Evolutionary conservation across 345 rosid species (phyloP).

Genomic region (Erodium maritimum): DNA sequence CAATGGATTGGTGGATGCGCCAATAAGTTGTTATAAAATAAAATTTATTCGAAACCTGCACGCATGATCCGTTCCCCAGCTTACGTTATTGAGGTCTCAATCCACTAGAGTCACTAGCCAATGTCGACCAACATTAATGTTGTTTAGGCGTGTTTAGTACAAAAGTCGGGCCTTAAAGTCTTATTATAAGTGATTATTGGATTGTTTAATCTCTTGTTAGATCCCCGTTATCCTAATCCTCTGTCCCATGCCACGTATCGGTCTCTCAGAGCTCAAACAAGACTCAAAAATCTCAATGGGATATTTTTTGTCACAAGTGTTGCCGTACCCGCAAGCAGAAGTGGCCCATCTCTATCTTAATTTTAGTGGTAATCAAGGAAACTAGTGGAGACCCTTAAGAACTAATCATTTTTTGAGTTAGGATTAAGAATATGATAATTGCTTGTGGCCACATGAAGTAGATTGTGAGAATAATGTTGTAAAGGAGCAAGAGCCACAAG

Average conservation of each 20-base stretch:
- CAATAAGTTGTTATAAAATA: not conserved
- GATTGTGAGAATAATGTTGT: too few species aligned
- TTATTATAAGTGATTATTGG: not conserved
- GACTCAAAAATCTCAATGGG: too few species aligned
- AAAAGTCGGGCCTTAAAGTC: not conserved
- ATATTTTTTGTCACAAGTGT: too few species aligned
- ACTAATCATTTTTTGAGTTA: too few species aligned
- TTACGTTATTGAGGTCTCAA: not conserved
- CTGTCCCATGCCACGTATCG: not conserved
- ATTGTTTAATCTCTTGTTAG: not conserved
- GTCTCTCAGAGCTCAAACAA: too few species aligned
- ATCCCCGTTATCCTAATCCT: not conserved
- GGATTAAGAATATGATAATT: too few species aligned
- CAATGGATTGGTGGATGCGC: not conserved
- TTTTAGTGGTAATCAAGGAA: too few species aligned
- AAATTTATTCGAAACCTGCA: not conserved
- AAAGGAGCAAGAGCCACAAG: too few species aligned
- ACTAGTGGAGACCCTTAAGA: too few species aligned
- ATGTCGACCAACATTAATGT: not conserved
- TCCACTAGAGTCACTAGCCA: not conserved
- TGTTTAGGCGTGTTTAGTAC: not conserved
- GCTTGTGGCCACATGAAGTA: too few species aligned
- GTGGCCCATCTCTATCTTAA: too few species aligned
- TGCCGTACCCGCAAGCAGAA: too few species aligned
- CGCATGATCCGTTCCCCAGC: not conserved